Percentiles rank a stretch among this genome's conserved stretches.
Conservation (phyloP, 2,329 filamentous ascomycete species). For the Alternaria triticimaculans region DNA sequence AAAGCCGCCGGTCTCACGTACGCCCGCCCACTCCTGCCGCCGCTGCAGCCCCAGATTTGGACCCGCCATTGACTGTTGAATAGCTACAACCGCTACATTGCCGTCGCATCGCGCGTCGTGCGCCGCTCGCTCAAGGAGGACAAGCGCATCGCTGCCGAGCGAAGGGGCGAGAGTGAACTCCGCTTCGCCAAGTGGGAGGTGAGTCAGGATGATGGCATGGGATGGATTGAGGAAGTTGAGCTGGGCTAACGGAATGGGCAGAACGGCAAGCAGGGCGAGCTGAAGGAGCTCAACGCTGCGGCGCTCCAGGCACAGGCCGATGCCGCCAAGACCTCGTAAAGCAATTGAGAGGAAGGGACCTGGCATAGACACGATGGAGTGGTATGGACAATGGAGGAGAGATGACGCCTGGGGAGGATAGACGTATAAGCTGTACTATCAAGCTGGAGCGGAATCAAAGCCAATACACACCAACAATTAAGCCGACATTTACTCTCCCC, state of each 20-base stretch:
- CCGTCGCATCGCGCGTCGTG: conserved; percentile 91
- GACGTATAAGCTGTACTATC: conserved; percentile 50
- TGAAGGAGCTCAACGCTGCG: conserved; percentile 70
- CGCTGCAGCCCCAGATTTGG: conserved; percentile 5
- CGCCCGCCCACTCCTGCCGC: conserved; percentile 49
- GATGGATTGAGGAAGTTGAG: conserved; percentile 20
- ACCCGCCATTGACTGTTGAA: conserved; percentile 35
- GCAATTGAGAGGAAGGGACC: background rate
- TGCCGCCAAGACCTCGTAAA: conserved; percentile 52
- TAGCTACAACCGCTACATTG: conserved; percentile 99
- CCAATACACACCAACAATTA: conserved; percentile 36
- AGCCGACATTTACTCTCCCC: conserved; percentile 11
- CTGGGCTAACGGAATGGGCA: conserved; percentile 52
- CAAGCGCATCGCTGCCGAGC: conserved; percentile 84
- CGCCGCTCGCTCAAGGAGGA: conserved; percentile 98
- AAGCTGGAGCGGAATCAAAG: conserved; percentile 31
- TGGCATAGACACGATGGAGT: conserved; percentile 8
- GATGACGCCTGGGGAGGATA: conserved; percentile 24
- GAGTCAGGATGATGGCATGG: conserved; percentile 55
- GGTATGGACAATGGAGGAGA: conserved; percentile 8
- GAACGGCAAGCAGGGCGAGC: conserved; percentile 95
- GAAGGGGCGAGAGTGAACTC: conserved; percentile 86
- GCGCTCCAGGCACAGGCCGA: conserved; percentile 56
- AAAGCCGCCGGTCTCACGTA: conserved; percentile 97
- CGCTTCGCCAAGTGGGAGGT: conserved; percentile 96